Base-by-base conservation (phyloP, 306 rosid species). In the Acacia acuminata region DNA sequence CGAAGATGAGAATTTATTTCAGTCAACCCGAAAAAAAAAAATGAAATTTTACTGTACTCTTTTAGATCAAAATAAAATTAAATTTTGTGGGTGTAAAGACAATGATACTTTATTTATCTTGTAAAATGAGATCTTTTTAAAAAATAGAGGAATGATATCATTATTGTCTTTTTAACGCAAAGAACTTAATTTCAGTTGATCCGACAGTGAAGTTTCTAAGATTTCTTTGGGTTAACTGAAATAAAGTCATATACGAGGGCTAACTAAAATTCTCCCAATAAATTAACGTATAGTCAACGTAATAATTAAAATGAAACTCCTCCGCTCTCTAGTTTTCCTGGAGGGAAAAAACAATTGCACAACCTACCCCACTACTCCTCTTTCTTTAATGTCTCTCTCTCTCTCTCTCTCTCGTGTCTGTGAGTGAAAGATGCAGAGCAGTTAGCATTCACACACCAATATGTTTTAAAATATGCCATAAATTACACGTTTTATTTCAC, bases 401-500 rank as follows among this genome's bases (percentile, higher is more conserved):
- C 34, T 14, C 50, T 45, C 50, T 12, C 19, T 48, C 53, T 14
- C 15, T 55, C 61, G 10, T 7, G 47, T 15, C 19, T 15, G 55
- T 48, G 2, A 48, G 38, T 47, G 34, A 24, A 25, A 13, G 48
- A 25, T 75, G 70, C 16, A 30, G 1, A 1, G 32, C 32, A 30
- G 32, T 0, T 20, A 40, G 56, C 81, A 76, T 71, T 81, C 71
- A 58, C 55, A 78, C 78, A 20, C 1, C 16, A 20, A 55, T 55
- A 60, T 63, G 61, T 38, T 81, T 14, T 32, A 14, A 15, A 79
- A 10, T 61, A 61, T 24, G 45, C 14, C 77, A 79, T 43, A 73
- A 75, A 53, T 69, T 76, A 47, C 89, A 86, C 89, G 86, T 86
- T 82, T 86, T 65, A 65, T 64, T 60, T 78, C 8, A 74, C 12